Conservation (phyloP, 2,329 filamentous ascomycete species). For the Fusarium neocosmosporiellum region DNA sequence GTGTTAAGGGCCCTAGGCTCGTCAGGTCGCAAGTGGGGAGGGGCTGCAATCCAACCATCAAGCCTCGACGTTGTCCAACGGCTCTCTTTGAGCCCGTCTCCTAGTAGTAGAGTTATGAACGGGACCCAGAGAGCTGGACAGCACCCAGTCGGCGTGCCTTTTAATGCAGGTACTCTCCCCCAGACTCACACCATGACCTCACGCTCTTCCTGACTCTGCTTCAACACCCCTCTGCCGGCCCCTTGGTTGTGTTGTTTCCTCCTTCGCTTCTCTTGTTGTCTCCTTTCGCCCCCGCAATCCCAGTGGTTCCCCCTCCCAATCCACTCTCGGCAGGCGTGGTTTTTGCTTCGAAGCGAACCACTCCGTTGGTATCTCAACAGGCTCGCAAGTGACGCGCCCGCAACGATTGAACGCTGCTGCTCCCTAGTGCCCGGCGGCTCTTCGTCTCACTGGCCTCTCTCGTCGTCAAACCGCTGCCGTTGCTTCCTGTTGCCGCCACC, state of each 20-base stretch:
- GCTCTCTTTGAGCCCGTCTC: slow-evolving; percentile 6
- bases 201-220: slow-evolving; percentile 43
- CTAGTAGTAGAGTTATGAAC: slow-evolving; percentile 31
- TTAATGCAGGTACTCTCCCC: slow-evolving; percentile 47
- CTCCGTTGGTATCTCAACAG: slow-evolving; percentile 43
- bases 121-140: slow-evolving; percentile 26
- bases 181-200: slow-evolving; percentile 44
- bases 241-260: slow-evolving; percentile 40
- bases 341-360: slow-evolving; percentile 46
- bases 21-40: slow-evolving; percentile 37
- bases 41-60: slow-evolving; percentile 37
- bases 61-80: slow-evolving; percentile 30
- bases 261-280: slow-evolving; percentile 42
- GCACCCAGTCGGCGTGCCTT: slow-evolving; percentile 38
- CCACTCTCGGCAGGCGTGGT: slow-evolving; percentile 41
- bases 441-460: slow-evolving; percentile 20
- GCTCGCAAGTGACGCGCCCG: slow-evolving; percentile 34
- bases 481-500: slow-evolving; percentile 30
- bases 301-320: slow-evolving; percentile 40
- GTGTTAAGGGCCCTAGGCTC: slow-evolving; percentile 38
- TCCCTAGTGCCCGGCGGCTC: slow-evolving; percentile 30
- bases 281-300: slow-evolving; percentile 42
- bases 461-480: slow-evolving; percentile 26
- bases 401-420: slow-evolving; percentile 33
- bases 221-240: slow-evolving; percentile 34